These are phyloP conservation scores for Trametes elegans DNA, from an alignment of 768 basidiomycete species.

Conservation along the genomic window DNA sequence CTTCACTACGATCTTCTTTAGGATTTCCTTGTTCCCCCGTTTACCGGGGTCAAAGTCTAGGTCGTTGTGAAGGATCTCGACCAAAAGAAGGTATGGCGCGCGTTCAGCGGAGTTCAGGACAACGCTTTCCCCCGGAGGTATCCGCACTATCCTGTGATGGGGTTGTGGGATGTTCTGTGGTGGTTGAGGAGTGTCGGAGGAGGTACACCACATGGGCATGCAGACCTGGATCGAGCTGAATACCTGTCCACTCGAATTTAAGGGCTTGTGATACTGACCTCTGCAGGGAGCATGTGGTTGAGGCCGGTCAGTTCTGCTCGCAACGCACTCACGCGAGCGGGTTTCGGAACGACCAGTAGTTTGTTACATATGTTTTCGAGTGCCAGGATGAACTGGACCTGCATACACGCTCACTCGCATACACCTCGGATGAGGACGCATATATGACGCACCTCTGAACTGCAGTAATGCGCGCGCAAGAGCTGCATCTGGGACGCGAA, in stretches of 20 bases:
- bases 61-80: conserved; percentile 88
- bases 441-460: conserved; percentile 63
- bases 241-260: neutral
- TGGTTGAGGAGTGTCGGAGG: conserved; percentile 55
- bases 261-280: conserved; percentile 70
- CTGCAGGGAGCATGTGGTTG: conserved; percentile 95
- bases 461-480: conserved; percentile 82
- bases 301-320: conserved; percentile 92
- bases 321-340: conserved; percentile 93
- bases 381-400: conserved; percentile 85
- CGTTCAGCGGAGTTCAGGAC: conserved; percentile 97
- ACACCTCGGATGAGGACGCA: no score
- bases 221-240: conserved; percentile 53
- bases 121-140: conserved; percentile 96
- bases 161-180: conserved; percentile 48
- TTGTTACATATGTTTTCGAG: conserved; percentile 93
- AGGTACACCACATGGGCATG: conserved; percentile 85
- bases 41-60: conserved; percentile 89
- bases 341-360: conserved; percentile 87
- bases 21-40: conserved; percentile 79
- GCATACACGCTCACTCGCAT: conserved; percentile 17
- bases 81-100: conserved; percentile 87
- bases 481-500: conserved; percentile 64
- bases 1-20: conserved; percentile 73
- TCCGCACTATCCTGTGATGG: conserved; percentile 94